Base-by-base conservation (phyloP, 345 rosid species). In the Cochlearia excelsa region DNA sequence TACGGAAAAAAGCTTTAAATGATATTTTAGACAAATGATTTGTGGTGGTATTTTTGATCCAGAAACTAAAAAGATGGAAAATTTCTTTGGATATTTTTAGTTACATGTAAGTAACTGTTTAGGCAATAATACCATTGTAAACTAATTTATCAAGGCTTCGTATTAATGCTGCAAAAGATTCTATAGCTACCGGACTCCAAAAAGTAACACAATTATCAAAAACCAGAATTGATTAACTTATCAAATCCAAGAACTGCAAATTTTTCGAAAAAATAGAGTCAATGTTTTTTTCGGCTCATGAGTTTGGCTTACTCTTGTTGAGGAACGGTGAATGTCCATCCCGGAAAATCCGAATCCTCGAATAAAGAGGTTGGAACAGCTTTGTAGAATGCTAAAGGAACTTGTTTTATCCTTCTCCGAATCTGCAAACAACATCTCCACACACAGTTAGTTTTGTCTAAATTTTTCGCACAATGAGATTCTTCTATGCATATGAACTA, bases 351-450 rank as follows among this genome's bases (percentile, higher is more conserved):
- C 3, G 88, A 69, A 11, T 84, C 90, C 0, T 82, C 73, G 71
- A 92, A 92, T 78, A 92, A 69, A 26, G 74, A 74, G 7, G 90
- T 56, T 7, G 96, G 93, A 3, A 74, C 74, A 42, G 76, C 44
- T 61, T 72, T 85, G 65, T 87, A 87, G 69, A 85, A 83, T 3
- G 95, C 95, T 74, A 87, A 68, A 3, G 99, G 94, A 29, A 89
- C 95, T 74, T 93, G 94, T 66, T 93, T 93, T 10, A 93, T 88
- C 59, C 94, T 83, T 75, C 97, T 63, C 11, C 88, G 75, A 51
- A 81, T 79, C 96, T 88, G 90, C 64, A 51, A 38, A 4, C 1
- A 27, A 26, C 0, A 27, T 30, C 8, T 26, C 58, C 43, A 33
- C 11, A 10, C 26, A 63, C 57, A 70, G 69, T 61, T 62, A 9